Percentiles rank a stretch among this genome's conserved stretches.
Conservation (phyloP, 108 stramenopile genomes). For the Pseudonitzschia multistriata region DNA sequence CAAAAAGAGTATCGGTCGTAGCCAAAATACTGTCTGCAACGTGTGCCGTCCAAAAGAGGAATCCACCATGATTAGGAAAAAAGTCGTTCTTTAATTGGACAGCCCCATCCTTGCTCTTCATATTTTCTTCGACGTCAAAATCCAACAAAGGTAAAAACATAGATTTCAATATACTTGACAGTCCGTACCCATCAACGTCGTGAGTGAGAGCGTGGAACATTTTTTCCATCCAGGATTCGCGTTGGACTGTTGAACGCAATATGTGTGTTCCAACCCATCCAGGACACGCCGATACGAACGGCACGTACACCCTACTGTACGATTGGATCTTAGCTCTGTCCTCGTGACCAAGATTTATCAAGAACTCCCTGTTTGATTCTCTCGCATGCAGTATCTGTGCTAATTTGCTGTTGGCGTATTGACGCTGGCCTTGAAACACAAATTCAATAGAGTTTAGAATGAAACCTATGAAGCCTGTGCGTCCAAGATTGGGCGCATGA, state of each 20-base stretch:
- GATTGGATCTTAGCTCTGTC: neutral
- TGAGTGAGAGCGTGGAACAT: conserved; percentile 33
- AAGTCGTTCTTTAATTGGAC: conserved; percentile 17
- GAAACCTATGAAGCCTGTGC: conserved; percentile 7
- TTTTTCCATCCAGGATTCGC: neutral
- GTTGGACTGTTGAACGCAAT: neutral
- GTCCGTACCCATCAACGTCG: conserved; percentile 35
- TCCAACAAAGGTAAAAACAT: conserved; percentile 24
- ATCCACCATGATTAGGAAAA: conserved; percentile 15
- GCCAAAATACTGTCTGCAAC: neutral
- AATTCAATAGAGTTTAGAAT: neutral
- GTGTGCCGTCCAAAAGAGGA: neutral
- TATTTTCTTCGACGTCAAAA: neutral
- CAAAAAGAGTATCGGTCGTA: neutral
- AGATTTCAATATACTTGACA: conserved; percentile 39
- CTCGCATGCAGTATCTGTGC: conserved; percentile 56
- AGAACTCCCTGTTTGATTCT: conserved; percentile 11
- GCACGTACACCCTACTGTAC: conserved; percentile 5
- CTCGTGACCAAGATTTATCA: neutral
- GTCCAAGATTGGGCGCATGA: neutral
- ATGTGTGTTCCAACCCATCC: conserved; percentile 61
- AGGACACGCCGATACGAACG: conserved; percentile 49
- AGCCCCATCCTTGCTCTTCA: conserved; percentile 17
- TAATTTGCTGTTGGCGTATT: conserved; percentile 58
- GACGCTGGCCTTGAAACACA: conserved; percentile 20